These are phyloP conservation scores for Neurospora sp. DNA, from an alignment of 495 filamentous ascomycete species.

Conservation along the genomic window DNA sequence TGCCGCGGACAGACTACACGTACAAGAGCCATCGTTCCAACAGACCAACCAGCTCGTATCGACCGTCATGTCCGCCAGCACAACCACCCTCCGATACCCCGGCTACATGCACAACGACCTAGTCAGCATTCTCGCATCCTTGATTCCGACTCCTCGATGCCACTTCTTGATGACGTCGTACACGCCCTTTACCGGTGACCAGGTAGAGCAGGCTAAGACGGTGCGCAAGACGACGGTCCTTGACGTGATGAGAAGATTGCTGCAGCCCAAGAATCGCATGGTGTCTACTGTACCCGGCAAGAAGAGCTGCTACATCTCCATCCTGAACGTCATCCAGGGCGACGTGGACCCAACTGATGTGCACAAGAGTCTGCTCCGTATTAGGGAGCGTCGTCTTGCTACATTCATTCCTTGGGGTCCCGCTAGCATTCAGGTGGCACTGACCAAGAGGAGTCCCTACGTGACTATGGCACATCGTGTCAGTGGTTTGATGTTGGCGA, in stretches of 20 bases:
- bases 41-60: slow-evolving; percentile 97
- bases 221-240: slow-evolving; percentile 96
- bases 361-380: slow-evolving; percentile 94
- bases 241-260: slow-evolving; percentile 89
- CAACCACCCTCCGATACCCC: slow-evolving; percentile 89
- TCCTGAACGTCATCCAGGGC: slow-evolving; percentile 96
- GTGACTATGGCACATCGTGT: slow-evolving; percentile 85
- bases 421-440: slow-evolving; percentile 90
- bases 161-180: slow-evolving; percentile 98
- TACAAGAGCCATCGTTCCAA: slow-evolving; percentile 87
- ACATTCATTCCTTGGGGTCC: slow-evolving; percentile 99
- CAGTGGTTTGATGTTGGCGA: slow-evolving; percentile 93
- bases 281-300: slow-evolving; percentile 92
- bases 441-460: slow-evolving; percentile 94
- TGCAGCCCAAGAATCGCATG: slow-evolving; percentile 99
- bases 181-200: slow-evolving; percentile 92
- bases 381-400: slow-evolving; percentile 85
- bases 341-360: slow-evolving; percentile 96
- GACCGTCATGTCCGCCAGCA: slow-evolving; percentile 97
- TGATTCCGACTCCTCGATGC: slow-evolving; percentile 91
- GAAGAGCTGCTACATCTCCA: slow-evolving; percentile 97
- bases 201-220: slow-evolving; percentile 90
- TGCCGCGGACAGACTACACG: slow-evolving; percentile 85
- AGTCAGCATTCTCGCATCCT: slow-evolving; percentile 87
- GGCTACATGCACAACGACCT: slow-evolving; percentile 99